Evolutionary conservation across 2,329 filamentous ascomycete species (phyloP).

Genomic region (Monosporascus ibericus): DNA sequence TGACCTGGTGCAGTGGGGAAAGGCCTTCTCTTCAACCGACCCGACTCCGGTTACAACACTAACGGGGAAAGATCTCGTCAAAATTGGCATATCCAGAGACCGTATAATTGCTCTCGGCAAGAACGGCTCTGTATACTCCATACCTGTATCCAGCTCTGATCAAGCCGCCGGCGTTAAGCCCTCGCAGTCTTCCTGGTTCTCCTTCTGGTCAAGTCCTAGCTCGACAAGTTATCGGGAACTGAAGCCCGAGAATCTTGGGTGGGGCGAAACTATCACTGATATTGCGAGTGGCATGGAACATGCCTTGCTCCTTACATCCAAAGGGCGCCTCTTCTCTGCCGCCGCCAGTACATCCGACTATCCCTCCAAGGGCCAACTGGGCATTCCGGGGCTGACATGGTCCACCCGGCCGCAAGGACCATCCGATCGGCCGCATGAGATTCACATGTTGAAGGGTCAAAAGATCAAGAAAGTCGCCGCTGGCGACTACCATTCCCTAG

Average conservation of each 20-base stretch:
- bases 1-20: conserved; percentile 88
- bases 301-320: conserved; percentile 75
- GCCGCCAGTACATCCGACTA: conserved; percentile 73
- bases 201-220: conserved; percentile 56
- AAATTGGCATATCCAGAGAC: conserved; percentile 72
- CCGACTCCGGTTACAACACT: conserved; percentile 65
- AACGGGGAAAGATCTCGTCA: conserved; percentile 71
- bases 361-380: conserved; percentile 79
- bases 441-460: conserved; percentile 64
- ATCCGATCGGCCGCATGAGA: conserved; percentile 77
- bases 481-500: conserved; percentile 82
- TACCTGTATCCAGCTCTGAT: conserved; percentile 70
- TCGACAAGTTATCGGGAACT: conserved; percentile 67
- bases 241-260: conserved; percentile 56
- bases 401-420: conserved; percentile 66
- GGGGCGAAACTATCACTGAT: conserved; percentile 67
- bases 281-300: conserved; percentile 80
- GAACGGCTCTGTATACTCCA: conserved; percentile 73
- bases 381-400: conserved; percentile 79
- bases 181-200: conserved; percentile 62
- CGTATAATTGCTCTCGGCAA: conserved; percentile 74
- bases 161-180: conserved; percentile 60
- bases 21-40: conserved; percentile 61
- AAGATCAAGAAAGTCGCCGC: conserved; percentile 70
- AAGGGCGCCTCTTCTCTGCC: conserved; percentile 82